Evolutionary conservation across 495 filamentous ascomycete genomes (phyloP).

Genomic region (Penicillium silybi): DNA sequence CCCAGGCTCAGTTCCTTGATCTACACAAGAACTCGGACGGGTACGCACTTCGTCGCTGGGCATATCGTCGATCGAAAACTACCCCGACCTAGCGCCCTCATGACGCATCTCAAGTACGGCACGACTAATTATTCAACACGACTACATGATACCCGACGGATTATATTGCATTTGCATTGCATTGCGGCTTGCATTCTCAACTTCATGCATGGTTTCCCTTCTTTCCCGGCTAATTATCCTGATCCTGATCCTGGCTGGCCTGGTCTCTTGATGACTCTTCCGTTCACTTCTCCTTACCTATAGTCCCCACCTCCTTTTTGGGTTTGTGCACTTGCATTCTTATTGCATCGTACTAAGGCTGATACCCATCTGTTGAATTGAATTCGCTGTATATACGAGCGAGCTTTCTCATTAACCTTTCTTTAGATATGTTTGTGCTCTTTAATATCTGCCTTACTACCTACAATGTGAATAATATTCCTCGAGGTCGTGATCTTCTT

Average conservation of each 20-base stretch:
- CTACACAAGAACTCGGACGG: background rate
- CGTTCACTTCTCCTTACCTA: background rate
- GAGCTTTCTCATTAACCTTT: background rate
- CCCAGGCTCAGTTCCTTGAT: slow-evolving; percentile 7
- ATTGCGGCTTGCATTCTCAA: slow-evolving; percentile 8
- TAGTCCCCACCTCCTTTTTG: background rate
- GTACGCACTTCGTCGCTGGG: slow-evolving; percentile 13
- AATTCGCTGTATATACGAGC: slow-evolving; percentile 1
- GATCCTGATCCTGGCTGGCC: background rate
- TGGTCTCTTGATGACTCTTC: background rate
- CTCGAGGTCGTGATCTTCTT: background rate
- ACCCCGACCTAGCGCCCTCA: background rate
- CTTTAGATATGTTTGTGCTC: background rate
- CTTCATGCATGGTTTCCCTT: background rate
- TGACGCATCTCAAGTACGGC: background rate
- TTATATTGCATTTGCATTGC: slow-evolving; percentile 12
- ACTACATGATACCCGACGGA: slow-evolving; percentile 7
- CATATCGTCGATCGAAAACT: slow-evolving; percentile 17
- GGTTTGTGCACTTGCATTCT: background rate
- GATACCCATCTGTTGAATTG: slow-evolving; percentile 10
- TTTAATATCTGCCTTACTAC: background rate
- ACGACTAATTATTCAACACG: background rate
- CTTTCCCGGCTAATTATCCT: background rate
- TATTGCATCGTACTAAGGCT: slow-evolving; percentile 4
- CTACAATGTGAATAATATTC: background rate